Base-by-base conservation (phyloP, 371 early-diverging fungal genomes). In the Mortierella polycephala region DNA sequence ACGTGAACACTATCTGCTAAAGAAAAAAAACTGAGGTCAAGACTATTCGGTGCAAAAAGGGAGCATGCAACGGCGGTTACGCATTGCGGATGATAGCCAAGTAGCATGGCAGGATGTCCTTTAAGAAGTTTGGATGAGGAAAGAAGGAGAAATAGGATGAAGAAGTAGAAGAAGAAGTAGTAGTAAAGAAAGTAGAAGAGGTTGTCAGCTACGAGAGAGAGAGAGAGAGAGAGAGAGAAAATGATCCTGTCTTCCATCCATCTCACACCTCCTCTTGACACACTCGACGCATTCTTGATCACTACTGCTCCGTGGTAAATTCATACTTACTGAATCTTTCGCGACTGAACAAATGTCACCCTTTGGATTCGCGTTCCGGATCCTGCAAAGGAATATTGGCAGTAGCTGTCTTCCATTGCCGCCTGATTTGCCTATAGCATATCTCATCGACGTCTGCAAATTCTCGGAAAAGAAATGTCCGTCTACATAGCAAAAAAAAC, bases 51-150 rank as follows among this genome's bases (percentile, higher is more conserved):
- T 4, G 30, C 30, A 30, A 30, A 30, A 30, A 4, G 30, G 30
- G 30, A 30, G 30, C 30, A 30, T 30, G 30, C 30, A 4, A 30
- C 47, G 5, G 47, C 16, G 0, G 4, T n/a, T 46, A 59, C 3
- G 14, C 45, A 20, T 23, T 6, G 45, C 60, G 42, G 7, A 58
- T 23, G 14, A 59, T 16, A 8, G 47, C 60, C 8, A 59, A 9
- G n/a, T 16, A 37, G 23, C 60, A 46, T 2, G 60, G 60, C 47
- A 45, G 16, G 30, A n/a, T 46, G 7, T 37, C 47, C 60, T 59
- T 47, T 47, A 12, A 12, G n/a, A 14, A 9, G 11, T n/a, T n/a
- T 14, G 16, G 45, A 23, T n/a, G 5, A 8, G 1, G 1, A 40
- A 13, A 45, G 42, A 12, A 42, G 13, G 21, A 23, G 13, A 30